A percentile compares a stretch with the other conserved stretches of the same genome.
phyloP scores from a whole-genome alignment of 2,329 filamentous ascomycete genomes.

The Neopestalotiopsis rosae region DNA sequence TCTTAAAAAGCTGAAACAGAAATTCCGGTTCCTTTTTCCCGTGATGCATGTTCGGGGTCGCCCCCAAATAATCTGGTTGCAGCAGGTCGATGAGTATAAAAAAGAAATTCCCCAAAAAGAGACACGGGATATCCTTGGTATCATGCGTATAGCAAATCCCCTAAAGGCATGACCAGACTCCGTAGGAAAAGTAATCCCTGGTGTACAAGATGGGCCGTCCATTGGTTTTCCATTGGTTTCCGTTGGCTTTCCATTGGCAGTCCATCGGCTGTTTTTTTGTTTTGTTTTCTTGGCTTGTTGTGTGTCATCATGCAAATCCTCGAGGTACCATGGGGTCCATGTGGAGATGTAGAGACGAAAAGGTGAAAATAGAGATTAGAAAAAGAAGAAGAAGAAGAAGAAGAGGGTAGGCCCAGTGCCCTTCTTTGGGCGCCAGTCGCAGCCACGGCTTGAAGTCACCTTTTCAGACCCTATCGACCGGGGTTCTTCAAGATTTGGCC shows the following conservation, averaged over 20 bases:
- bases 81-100: slow-evolving; percentile 1
- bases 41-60: slow-evolving; percentile 14
- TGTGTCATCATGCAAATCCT: slow-evolving; percentile 8
- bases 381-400: slow-evolving; percentile 12
- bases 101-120: slow-evolving; percentile 9
- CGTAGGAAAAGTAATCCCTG: slow-evolving; percentile 16
- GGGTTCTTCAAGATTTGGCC: slow-evolving; percentile 75
- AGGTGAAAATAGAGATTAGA: background rate
- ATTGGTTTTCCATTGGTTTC: background rate
- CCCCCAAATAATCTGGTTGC: slow-evolving; percentile 15
- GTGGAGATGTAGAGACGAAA: background rate
- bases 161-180: slow-evolving; percentile 17
- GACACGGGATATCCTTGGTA: slow-evolving; percentile 15
- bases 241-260: too few species aligned
- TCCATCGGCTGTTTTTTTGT: background rate
- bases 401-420: background rate
- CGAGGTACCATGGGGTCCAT: background rate
- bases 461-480: background rate
- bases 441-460: too few species aligned
- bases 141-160: slow-evolving; percentile 18
- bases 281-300: slow-evolving; percentile 15
- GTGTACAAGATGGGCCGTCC: slow-evolving; percentile 13
- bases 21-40: slow-evolving; percentile 13
- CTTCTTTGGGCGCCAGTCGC: too few species aligned
- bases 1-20: slow-evolving; percentile 9